These are phyloP conservation scores for Choiromyces venosus DNA, from an alignment of 495 filamentous ascomycete genomes.

Conservation along the genomic window DNA sequence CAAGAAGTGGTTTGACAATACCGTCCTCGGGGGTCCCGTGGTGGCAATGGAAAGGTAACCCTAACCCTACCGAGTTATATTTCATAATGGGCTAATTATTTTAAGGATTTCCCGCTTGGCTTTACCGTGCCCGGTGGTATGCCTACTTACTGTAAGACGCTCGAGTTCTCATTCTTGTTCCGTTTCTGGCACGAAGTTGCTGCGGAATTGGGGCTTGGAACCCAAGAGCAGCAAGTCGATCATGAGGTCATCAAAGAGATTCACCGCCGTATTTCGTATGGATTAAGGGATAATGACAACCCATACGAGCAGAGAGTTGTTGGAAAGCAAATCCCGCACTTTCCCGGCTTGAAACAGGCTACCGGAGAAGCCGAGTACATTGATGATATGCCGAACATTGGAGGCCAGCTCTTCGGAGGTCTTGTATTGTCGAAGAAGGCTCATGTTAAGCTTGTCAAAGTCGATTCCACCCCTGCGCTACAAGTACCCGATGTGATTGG, in stretches of 20 bases:
- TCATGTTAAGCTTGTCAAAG: slow-evolving; percentile 45
- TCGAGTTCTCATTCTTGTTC: slow-evolving; percentile 85
- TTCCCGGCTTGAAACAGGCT: slow-evolving; percentile 46
- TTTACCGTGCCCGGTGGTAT: slow-evolving; percentile 92
- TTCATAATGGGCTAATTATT: neutral
- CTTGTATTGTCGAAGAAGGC: slow-evolving; percentile 44
- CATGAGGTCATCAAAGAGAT: slow-evolving; percentile 55
- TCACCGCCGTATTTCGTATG: slow-evolving; percentile 56
- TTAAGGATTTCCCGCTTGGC: slow-evolving; percentile 67
- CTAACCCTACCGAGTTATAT: neutral
- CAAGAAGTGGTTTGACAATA: slow-evolving; percentile 70
- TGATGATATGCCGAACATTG: slow-evolving; percentile 45
- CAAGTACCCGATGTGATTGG: too few species aligned
- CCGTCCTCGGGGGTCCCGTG: slow-evolving; percentile 82
- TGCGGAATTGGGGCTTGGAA: slow-evolving; percentile 35
- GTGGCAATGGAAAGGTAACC: slow-evolving; percentile 62
- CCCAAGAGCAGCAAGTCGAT: slow-evolving; percentile 42
- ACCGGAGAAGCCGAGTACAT: slow-evolving; percentile 48
- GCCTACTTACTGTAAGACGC: slow-evolving; percentile 87
- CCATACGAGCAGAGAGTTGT: slow-evolving; percentile 46
- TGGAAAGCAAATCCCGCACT: slow-evolving; percentile 46
- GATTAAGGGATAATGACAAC: slow-evolving; percentile 51
- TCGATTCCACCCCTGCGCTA: slow-evolving; percentile 45
- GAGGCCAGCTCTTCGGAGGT: slow-evolving; percentile 44
- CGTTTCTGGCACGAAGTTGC: slow-evolving; percentile 71